Evolutionary conservation across 116 monocot genomes (phyloP).

Genomic region (Trichopus zeylanicus): DNA sequence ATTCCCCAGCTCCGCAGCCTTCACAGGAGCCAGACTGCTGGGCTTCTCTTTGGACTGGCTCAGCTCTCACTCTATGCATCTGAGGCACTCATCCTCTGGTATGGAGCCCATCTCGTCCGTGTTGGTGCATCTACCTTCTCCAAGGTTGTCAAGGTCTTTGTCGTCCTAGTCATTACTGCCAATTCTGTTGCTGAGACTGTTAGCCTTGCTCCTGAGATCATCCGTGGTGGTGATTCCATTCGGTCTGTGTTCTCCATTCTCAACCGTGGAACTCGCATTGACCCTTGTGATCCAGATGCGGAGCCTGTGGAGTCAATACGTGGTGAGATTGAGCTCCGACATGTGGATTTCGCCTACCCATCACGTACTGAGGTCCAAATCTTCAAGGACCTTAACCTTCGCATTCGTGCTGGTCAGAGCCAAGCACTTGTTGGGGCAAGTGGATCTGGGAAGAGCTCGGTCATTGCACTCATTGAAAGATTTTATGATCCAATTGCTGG

Average conservation of each 20-base stretch:
- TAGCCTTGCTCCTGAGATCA: constrained; percentile 84
- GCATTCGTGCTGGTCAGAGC: constrained; percentile 58
- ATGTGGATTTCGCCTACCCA: constrained; percentile 84
- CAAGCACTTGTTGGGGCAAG: constrained; percentile 84
- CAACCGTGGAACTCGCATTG: constrained; percentile 61
- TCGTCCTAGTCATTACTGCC: constrained; percentile 87
- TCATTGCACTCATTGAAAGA: constrained; percentile 66
- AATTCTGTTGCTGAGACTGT: constrained; percentile 92
- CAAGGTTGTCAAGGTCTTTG: constrained; percentile 72
- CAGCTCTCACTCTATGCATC: constrained; percentile 83
- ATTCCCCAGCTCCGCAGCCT: constrained; percentile 57
- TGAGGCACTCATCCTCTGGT: constrained; percentile 95
- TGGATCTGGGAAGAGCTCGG: constrained; percentile 83
- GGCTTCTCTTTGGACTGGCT: constrained; percentile 75
- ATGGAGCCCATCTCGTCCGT: constrained; percentile 79
- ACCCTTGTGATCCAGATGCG: constrained; percentile 62
- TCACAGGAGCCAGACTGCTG: constrained; percentile 67
- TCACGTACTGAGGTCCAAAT: constrained; percentile 70
- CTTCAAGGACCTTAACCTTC: constrained; percentile 76
- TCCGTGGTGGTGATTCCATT: constrained; percentile 83
- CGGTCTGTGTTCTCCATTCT: constrained; percentile 81
- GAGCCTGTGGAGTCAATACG: constrained; percentile 59
- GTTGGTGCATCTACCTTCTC: constrained; percentile 62
- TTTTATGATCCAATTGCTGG: constrained; percentile 79
- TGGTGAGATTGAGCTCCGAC: constrained; percentile 79